A percentile compares a stretch with the other conserved stretches of the same genome.
These are phyloP conservation scores for Cyclotella choctawhatcheeana DNA, from an alignment of 108 stramenopile species.

Conservation along the genomic window DNA sequence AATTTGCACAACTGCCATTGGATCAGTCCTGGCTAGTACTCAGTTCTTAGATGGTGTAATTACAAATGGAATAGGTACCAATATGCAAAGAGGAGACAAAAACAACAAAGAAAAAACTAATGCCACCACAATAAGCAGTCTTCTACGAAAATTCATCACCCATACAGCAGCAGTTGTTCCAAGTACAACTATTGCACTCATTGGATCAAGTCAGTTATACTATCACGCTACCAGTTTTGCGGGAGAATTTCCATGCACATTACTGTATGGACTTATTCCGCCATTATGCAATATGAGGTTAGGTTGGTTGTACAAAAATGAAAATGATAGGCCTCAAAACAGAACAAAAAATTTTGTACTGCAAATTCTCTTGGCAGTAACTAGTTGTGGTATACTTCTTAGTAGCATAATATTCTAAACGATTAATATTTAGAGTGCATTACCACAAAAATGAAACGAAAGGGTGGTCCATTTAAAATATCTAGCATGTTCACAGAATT, in stretches of 20 bases:
- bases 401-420: no score
- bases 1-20: constrained; percentile 43
- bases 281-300: constrained; percentile 37
- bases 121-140: background rate
- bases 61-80: constrained; percentile 3
- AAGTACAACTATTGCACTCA: constrained; percentile 21
- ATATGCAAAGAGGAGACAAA: background rate
- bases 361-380: no score
- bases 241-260: constrained; percentile 34
- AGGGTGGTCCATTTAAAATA: no score
- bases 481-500: no score
- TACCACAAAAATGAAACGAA: no score
- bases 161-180: constrained; percentile 25
- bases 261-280: constrained; percentile 32
- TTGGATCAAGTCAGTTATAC: constrained; percentile 30
- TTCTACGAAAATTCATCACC: constrained; percentile 7
- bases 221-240: constrained; percentile 41
- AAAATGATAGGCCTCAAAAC: no score
- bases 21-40: constrained; percentile 27
- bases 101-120: background rate
- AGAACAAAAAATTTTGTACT: no score
- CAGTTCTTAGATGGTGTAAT: constrained; percentile 30
- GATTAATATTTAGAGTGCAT: no score
- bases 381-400: no score
- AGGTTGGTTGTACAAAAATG: constrained; percentile 13